Evolutionary conservation across 2,329 filamentous ascomycete genomes (phyloP), one percentile per base, ranked within the genome.

Genomic region (Colletotrichum scovillei): DNA sequence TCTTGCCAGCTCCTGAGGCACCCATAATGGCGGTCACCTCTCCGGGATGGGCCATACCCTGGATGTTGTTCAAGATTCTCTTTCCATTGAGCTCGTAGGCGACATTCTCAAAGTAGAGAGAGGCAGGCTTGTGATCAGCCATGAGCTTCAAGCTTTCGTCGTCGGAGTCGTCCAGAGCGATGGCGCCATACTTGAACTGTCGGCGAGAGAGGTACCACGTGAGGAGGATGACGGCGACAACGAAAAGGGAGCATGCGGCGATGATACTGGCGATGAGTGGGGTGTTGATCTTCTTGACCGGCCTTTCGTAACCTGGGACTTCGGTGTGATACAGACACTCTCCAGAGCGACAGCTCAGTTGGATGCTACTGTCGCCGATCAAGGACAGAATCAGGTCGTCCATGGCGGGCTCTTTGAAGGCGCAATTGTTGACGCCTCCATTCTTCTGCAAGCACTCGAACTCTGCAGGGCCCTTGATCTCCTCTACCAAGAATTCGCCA

Each of bases 1-100:
- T 99, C 85, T 99, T 99, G 72, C 97, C 97, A 55, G 97, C 97
- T 35, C 97, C 97, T 0, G 97, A 99, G 8, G 97, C 96, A 69
- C 97, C 97, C 96, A 99, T 99, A 78, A 99, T 97, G 9, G 97
- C 97, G 76, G 96, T 94, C 8, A 98, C 91, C 81, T 99, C 95
- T n/a, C 97, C 97, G 2, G 96, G 95, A 77, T 93, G 93, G n/a
- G 96, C 95, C 55, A 95, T 92, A 59, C 97, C 97, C 76, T 93
- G 92, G 42, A 99, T 93, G 16, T 90, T 91, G 19, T 89, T 88
- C 3, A 99, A 87, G 59, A 99, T 98, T 65, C 93, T 89, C 83
- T 94, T 98, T 52, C 95, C 95, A 76, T 97, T 97, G 49, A 99
- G 88, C 26, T 89, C 88, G 80, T 99, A 99, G 0, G 92, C 91